Evolutionary conservation across 805 yeast genomes (phyloP), one percentile per base, ranked within the genome.

Genomic region (Nakazawaea ishiwadae): DNA sequence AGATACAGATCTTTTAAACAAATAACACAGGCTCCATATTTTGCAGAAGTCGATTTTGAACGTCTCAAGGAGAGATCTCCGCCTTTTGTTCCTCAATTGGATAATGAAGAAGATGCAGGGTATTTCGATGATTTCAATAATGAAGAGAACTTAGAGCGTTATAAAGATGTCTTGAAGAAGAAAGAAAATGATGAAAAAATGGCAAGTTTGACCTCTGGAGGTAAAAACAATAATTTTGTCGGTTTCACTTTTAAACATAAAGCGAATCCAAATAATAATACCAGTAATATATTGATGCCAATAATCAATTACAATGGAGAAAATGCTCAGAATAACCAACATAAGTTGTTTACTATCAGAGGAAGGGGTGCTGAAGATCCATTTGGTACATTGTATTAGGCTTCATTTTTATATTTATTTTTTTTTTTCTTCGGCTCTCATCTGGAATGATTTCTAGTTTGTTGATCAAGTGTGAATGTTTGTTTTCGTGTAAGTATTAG

Each of bases 41-140:
- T 91, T 53, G 66, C 77, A 21, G 98, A 91, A 53, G 78, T 88
- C 21, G 82, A 86, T 55, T 91, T 95, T 82, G 77, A 72, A 5
- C 64, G 64, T 9, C 62, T 93, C 50, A 74, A 96, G 55, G 65
- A 62, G 24, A 73, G 79, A 46, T 73, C 81, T 17, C 97, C 99
- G 4, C 99, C 99, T 27, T 93, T 93, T 61, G 85, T 93, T 15
- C 99, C 99, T 3, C 96, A 95, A 54, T 71, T 93, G 49, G 98
- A 93, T 58, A 86, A 89, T 46, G 99, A 93, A 55, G 93, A 89
- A 48, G 99, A 93, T 65, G 98, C 98, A 0, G 99, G 99, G 1
- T 93, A 93, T 65, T 93, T 93, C 59, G 99, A 93, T 64, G 99
- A 93, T 62, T 93, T 93, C 60, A 87, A 87, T 45, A 93, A 89